Percentiles rank a stretch among this genome's conserved stretches.
Evolutionary conservation across 2,329 filamentous ascomycete species (phyloP).

Genomic region (Didymella pinodella): DNA sequence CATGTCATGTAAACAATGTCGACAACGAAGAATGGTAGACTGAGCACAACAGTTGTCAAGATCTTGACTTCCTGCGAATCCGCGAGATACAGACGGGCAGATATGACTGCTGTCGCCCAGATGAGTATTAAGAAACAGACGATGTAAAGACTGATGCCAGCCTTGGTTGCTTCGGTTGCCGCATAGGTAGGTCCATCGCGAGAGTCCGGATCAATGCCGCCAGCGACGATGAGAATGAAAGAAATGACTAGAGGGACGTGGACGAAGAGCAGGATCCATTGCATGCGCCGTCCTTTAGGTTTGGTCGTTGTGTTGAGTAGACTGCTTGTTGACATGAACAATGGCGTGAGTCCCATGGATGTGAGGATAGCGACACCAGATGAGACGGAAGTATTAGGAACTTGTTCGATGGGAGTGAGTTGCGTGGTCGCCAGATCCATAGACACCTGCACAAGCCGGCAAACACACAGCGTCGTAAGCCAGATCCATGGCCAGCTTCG

Average conservation of each 20-base stretch:
- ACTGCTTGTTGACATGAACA: constrained; percentile 48
- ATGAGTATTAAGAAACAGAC: constrained; percentile 45
- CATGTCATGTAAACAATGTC: constrained; percentile 51
- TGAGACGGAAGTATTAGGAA: constrained; percentile 41
- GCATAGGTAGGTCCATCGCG: constrained; percentile 43
- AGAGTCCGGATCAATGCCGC: constrained; percentile 47
- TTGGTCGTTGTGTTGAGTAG: constrained; percentile 45
- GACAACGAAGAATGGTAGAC: constrained; percentile 48
- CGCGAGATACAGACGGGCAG: constrained; percentile 46
- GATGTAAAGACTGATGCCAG: constrained; percentile 47
- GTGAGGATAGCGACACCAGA: constrained; percentile 49
- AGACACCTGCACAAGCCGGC: constrained; percentile 46
- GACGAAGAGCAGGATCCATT: constrained; percentile 47
- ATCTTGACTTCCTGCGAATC: constrained; percentile 45
- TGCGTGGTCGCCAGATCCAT: constrained; percentile 48
- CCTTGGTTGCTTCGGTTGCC: constrained; percentile 46
- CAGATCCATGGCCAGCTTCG: constrained; percentile 48
- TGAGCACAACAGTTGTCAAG: constrained; percentile 46
- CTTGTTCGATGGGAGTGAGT: constrained; percentile 31
- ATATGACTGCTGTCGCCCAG: constrained; percentile 49
- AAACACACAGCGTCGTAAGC: constrained; percentile 41
- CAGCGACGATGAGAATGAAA: constrained; percentile 47
- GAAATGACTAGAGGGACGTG: constrained; percentile 46
- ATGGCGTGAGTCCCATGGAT: constrained; percentile 45
- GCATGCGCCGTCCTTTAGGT: constrained; percentile 49